Evolutionary conservation across 2,329 filamentous ascomycete genomes (phyloP).

Genomic region (Monilinia aucupariae): DNA sequence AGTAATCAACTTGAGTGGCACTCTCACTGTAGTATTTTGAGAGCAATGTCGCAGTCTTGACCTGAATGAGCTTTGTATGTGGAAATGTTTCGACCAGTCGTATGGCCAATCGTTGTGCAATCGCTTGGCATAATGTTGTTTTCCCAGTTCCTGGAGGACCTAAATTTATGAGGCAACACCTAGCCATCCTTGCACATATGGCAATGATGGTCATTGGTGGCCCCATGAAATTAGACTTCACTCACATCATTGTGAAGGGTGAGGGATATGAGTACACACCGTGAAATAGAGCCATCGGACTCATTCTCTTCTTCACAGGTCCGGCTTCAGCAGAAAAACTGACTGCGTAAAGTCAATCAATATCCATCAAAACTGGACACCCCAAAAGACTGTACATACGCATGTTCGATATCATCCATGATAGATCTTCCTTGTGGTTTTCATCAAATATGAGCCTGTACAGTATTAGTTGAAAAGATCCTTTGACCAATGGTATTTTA

Average conservation of each 20-base stretch:
- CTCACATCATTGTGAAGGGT: background rate
- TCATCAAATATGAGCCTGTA: conserved; percentile 32
- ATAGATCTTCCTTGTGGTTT: conserved; percentile 30
- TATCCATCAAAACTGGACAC: background rate
- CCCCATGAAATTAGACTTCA: background rate
- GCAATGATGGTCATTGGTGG: background rate
- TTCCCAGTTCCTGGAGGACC: conserved; percentile 71
- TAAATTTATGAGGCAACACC: background rate
- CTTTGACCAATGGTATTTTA: background rate
- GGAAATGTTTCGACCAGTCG: conserved; percentile 38
- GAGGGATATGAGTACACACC: conserved; percentile 46
- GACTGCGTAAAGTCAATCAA: conserved; percentile 18
- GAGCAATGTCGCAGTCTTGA: conserved; percentile 42
- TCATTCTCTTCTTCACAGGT: conserved; percentile 84
- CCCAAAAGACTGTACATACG: conserved; percentile 17
- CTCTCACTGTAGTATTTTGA: conserved; percentile 46
- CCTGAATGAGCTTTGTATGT: conserved; percentile 39
- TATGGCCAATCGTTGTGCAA: conserved; percentile 57
- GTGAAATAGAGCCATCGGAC: conserved; percentile 86
- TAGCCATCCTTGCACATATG: background rate
- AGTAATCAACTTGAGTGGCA: conserved; percentile 39
- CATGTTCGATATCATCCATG: conserved; percentile 32
- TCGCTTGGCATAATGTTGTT: conserved; percentile 93
- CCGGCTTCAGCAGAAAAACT: conserved; percentile 21
- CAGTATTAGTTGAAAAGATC: conserved; percentile 4